phyloP scores from a whole-genome alignment of 768 basidiomycete genomes.

The Artomyces pyxidatus region DNA sequence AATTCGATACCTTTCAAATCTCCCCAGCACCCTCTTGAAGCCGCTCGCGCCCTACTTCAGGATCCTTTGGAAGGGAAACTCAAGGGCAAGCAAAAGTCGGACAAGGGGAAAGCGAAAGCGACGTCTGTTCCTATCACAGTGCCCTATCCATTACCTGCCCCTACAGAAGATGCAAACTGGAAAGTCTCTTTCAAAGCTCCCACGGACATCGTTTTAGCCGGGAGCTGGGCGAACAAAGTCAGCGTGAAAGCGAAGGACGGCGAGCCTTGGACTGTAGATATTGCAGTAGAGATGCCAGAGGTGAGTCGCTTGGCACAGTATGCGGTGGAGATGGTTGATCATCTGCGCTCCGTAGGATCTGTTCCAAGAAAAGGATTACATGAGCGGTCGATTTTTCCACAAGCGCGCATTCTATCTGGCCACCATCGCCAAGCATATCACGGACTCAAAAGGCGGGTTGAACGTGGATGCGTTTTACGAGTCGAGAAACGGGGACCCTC shows the following conservation, averaged over 20 bases:
- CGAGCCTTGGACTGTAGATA: conserved; percentile 59
- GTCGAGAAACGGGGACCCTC: conserved; percentile 50
- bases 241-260: conserved; percentile 66
- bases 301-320: conserved; percentile 28
- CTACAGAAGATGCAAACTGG: conserved; percentile 80
- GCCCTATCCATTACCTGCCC: conserved; percentile 62
- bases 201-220: conserved; percentile 65
- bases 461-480: conserved; percentile 56
- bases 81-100: not conserved
- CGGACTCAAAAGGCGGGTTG: conserved; percentile 33
- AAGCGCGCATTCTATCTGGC: conserved; percentile 90
- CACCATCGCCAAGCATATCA: conserved; percentile 57
- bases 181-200: conserved; percentile 78
- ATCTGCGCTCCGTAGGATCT: conserved; percentile 36
- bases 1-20: conserved; percentile 46
- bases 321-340: not conserved
- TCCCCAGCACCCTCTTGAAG: conserved; percentile 60
- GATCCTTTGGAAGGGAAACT: conserved; percentile 16
- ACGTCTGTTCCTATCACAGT: conserved; percentile 35
- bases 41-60: conserved; percentile 43
- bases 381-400: conserved; percentile 84
- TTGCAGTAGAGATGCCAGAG: conserved; percentile 82
- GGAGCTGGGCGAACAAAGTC: conserved; percentile 80
- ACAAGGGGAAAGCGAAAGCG: conserved; percentile 1
- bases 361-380: conserved; percentile 95